phyloP scores from a whole-genome alignment of 805 yeast species.

The Wickerhamomyces bisporus region DNA sequence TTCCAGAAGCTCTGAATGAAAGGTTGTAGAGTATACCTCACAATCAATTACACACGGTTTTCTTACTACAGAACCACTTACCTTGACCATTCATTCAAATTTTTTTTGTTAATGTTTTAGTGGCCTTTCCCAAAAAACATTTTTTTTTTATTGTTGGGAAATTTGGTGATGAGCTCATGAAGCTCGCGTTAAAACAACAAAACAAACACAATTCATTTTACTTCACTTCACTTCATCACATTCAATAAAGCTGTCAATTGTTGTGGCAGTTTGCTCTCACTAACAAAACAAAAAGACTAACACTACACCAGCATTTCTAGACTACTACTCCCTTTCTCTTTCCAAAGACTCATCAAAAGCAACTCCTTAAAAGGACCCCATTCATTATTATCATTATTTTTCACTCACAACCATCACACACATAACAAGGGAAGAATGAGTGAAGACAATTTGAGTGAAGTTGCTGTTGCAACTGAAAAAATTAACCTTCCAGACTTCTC shows the following conservation, averaged over 20 bases:
- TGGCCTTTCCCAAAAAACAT: neutral
- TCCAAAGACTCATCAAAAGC: neutral
- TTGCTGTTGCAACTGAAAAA: conserved; percentile 23
- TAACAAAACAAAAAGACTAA: no score
- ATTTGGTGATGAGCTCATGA: neutral
- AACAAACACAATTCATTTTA: neutral
- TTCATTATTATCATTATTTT: neutral
- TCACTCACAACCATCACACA: neutral
- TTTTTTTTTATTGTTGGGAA: conserved; percentile 2
- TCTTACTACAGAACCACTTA: neutral
- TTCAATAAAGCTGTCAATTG: no score
- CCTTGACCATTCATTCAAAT: neutral
- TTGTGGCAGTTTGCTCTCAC: neutral
- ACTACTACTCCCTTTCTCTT: neutral
- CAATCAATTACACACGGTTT: neutral
- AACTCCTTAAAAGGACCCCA: neutral
- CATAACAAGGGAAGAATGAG: conserved; percentile 25
- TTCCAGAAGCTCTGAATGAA: no score
- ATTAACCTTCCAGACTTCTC: conserved; percentile 29
- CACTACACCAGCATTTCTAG: conserved; percentile 1
- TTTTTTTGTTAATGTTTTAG: neutral
- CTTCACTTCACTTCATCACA: no score
- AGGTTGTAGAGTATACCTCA: no score
- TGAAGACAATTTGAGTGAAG: conserved; percentile 36
- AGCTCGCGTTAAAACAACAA: neutral